Conservation (phyloP, 2,329 filamentous ascomycete genomes). For the Periconia macrospinosa region DNA sequence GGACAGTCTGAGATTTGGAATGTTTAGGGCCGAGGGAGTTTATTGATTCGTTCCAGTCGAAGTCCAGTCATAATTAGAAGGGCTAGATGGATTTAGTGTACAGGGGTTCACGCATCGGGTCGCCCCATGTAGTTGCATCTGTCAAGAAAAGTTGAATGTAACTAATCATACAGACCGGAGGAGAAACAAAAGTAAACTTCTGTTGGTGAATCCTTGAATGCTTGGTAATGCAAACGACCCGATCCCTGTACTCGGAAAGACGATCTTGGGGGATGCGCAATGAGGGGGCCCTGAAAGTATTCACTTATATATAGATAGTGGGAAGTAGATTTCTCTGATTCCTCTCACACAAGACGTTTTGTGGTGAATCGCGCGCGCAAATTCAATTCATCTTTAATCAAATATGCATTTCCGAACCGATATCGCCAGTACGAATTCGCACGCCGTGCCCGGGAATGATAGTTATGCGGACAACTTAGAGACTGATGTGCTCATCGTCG, state of each 20-base stretch:
- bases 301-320: constrained; percentile 1
- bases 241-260: no score
- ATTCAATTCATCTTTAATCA: neutral
- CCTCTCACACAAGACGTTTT: neutral
- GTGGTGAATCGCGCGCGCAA: neutral
- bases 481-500: constrained; percentile 43
- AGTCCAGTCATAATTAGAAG: neutral
- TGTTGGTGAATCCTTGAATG: no score
- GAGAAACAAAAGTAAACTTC: no score
- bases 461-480: constrained; percentile 41
- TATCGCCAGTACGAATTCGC: constrained; percentile 29
- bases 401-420: constrained; percentile 37
- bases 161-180: no score
- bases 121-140: no score
- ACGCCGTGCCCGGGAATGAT: constrained; percentile 22
- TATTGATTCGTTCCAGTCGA: neutral
- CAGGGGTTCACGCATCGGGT: no score
- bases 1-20: neutral
- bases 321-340: neutral
- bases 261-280: neutral
- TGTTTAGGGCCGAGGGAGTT: neutral
- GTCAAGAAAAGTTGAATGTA: no score
- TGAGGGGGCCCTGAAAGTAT: constrained; percentile 1
- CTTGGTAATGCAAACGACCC: no score
- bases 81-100: neutral